Evolutionary conservation across 2,329 filamentous ascomycete genomes (phyloP).

Genomic region (Ceratocystis lukuohia): DNA sequence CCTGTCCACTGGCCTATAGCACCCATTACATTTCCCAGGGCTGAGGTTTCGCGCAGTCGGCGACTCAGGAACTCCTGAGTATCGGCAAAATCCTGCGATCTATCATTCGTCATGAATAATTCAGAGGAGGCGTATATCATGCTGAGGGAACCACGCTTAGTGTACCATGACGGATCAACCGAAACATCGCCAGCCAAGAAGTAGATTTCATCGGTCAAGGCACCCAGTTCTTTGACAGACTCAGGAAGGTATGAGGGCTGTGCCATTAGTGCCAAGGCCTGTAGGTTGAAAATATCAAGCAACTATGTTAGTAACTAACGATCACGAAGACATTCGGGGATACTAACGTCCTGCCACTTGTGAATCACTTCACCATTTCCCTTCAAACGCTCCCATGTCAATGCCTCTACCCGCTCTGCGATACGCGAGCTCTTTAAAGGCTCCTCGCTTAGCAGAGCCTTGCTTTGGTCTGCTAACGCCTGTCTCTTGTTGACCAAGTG

Average conservation of each 20-base stretch:
- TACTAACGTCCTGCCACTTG: slow-evolving; percentile 72
- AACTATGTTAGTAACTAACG: not conserved
- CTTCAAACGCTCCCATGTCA: slow-evolving; percentile 65
- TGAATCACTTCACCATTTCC: slow-evolving; percentile 60
- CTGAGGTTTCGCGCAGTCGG: slow-evolving; percentile 55
- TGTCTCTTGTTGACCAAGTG: slow-evolving; percentile 57
- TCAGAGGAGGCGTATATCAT: slow-evolving; percentile 59
- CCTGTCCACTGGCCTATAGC: slow-evolving; percentile 64
- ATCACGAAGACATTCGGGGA: slow-evolving; percentile 2
- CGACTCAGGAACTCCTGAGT: slow-evolving; percentile 70
- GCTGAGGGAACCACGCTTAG: slow-evolving; percentile 43
- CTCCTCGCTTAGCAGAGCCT: slow-evolving; percentile 30
- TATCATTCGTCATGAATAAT: slow-evolving; percentile 88
- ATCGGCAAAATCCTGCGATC: slow-evolving; percentile 55
- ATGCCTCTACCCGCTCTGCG: slow-evolving; percentile 50
- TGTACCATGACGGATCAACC: slow-evolving; percentile 82
- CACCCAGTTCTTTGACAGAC: slow-evolving; percentile 65
- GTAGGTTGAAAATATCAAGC: not conserved
- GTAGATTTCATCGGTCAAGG: slow-evolving; percentile 84
- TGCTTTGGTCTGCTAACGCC: slow-evolving; percentile 36
- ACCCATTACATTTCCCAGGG: slow-evolving; percentile 47
- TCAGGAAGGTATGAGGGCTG: slow-evolving; percentile 63
- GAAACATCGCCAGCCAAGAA: slow-evolving; percentile 69
- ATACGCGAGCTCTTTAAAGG: slow-evolving; percentile 32
- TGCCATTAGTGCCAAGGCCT: slow-evolving; percentile 85